Conservation (phyloP, 2,329 filamentous ascomycete species). For the Microascus cirrosus region DNA sequence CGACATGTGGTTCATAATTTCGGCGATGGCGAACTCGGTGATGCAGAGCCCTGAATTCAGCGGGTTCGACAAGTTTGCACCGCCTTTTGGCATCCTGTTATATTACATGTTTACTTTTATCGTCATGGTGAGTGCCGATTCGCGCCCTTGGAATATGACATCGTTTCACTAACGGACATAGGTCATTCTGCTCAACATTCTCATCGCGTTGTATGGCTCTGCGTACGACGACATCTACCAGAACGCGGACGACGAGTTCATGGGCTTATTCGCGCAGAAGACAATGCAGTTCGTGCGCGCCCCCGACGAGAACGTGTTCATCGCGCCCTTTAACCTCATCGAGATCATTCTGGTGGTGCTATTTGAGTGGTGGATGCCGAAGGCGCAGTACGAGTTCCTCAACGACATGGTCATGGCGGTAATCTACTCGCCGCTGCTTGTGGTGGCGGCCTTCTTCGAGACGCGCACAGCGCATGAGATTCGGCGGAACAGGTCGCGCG, state of each 20-base stretch:
- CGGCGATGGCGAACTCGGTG: slow-evolving; percentile 79
- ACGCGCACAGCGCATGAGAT: slow-evolving; percentile 55
- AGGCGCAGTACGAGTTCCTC: slow-evolving; percentile 59
- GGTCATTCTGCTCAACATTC: slow-evolving; percentile 78
- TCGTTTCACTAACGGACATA: slow-evolving; percentile 10
- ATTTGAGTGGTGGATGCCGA: slow-evolving; percentile 93
- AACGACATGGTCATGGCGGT: slow-evolving; percentile 84
- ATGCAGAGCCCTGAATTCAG: slow-evolving; percentile 86
- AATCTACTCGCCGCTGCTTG: slow-evolving; percentile 73
- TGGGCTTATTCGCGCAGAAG: slow-evolving; percentile 86
- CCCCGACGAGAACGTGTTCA: slow-evolving; percentile 96
- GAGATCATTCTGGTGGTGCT: slow-evolving; percentile 71
- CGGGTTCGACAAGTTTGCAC: slow-evolving; percentile 81
- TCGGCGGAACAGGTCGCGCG: slow-evolving; percentile 59
- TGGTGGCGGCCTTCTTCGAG: slow-evolving; percentile 67
- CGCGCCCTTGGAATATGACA: neutral
- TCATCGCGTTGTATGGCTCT: slow-evolving; percentile 94
- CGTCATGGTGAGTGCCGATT: slow-evolving; percentile 61
- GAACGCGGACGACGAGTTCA: slow-evolving; percentile 89
- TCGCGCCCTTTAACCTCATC: slow-evolving; percentile 87
- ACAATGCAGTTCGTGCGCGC: slow-evolving; percentile 95
- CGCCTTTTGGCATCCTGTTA: slow-evolving; percentile 85
- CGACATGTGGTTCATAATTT: slow-evolving; percentile 63
- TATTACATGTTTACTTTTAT: slow-evolving; percentile 98
- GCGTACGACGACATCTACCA: slow-evolving; percentile 92